Percentiles rank a stretch among this genome's conserved stretches.
Evolutionary conservation across 371 early-diverging fungal species (phyloP).

Genomic region (Mortierella sp.): DNA sequence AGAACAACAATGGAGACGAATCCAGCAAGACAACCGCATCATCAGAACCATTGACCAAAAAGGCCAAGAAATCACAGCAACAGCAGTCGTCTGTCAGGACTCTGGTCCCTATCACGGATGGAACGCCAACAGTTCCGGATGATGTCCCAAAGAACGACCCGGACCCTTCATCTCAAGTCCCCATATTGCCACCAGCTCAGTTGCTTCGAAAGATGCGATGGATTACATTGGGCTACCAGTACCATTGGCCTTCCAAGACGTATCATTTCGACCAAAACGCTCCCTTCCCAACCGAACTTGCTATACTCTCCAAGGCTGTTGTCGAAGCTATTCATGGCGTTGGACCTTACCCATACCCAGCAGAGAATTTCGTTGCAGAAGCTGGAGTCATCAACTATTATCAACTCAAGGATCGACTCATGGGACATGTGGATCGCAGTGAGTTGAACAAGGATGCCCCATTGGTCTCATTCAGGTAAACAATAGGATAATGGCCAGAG

Average conservation of each 20-base stretch:
- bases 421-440: slow-evolving; percentile 94
- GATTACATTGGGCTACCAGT: slow-evolving; percentile 92
- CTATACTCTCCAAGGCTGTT: slow-evolving; percentile 67
- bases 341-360: slow-evolving; percentile 44
- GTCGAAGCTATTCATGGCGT: slow-evolving; percentile 63
- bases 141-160: slow-evolving; percentile 51
- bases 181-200: slow-evolving; percentile 57
- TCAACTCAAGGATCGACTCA: slow-evolving; percentile 83
- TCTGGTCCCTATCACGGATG: slow-evolving; percentile 29
- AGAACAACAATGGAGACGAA: not conserved
- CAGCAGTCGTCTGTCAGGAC: slow-evolving; percentile 34
- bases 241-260: slow-evolving; percentile 90
- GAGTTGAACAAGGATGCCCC: slow-evolving; percentile 93
- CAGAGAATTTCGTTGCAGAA: slow-evolving; percentile 74
- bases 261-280: slow-evolving; percentile 71
- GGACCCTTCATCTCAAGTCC: slow-evolving; percentile 54
- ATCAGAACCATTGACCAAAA: not conserved
- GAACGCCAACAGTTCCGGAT: slow-evolving; percentile 24
- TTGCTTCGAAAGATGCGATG: slow-evolving; percentile 80
- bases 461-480: slow-evolving; percentile 81
- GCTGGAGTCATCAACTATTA: slow-evolving; percentile 97
- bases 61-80: slow-evolving; percentile 9
- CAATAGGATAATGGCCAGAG: no score
- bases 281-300: slow-evolving; percentile 67
- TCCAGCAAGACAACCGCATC: not conserved